A percentile compares a stretch with the other conserved stretches of the same genome.
phyloP scores from a whole-genome alignment of 192 early-diverging fungal species.

The Physocladia obscura region DNA sequence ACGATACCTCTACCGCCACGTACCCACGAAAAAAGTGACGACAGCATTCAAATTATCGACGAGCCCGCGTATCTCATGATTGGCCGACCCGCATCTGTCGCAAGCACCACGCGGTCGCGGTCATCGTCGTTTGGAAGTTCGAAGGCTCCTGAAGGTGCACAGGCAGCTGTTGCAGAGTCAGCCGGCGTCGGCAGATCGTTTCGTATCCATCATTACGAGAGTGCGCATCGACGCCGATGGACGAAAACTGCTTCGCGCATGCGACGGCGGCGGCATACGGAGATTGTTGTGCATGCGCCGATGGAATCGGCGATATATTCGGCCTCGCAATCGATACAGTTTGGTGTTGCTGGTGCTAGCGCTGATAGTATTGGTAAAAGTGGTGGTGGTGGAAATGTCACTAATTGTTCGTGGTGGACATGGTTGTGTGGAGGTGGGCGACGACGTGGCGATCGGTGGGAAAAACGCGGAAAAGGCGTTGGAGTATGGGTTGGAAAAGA shows the following conservation, averaged over 20 bases:
- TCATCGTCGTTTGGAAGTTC: neutral
- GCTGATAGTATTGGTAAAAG: neutral
- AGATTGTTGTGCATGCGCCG: constrained; percentile 1
- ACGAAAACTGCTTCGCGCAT: too few species aligned
- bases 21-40: neutral
- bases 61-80: constrained; percentile 19
- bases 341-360: neutral
- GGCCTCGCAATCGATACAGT: neutral
- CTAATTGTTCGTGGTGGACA: neutral
- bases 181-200: neutral
- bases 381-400: neutral
- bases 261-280: neutral
- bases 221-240: too few species aligned
- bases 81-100: constrained; percentile 4
- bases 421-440: neutral
- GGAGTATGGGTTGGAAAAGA: constrained; percentile 18
- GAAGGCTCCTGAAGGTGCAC: neutral
- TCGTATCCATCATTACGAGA: too few species aligned
- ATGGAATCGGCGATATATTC: too few species aligned
- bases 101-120: neutral
- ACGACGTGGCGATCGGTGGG: neutral
- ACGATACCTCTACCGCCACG: neutral
- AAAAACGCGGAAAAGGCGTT: constrained; percentile 8
- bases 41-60: neutral
- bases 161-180: neutral